phyloP scores from a whole-genome alignment of 257 asterid species.

The Paraleonurus japonicus region DNA sequence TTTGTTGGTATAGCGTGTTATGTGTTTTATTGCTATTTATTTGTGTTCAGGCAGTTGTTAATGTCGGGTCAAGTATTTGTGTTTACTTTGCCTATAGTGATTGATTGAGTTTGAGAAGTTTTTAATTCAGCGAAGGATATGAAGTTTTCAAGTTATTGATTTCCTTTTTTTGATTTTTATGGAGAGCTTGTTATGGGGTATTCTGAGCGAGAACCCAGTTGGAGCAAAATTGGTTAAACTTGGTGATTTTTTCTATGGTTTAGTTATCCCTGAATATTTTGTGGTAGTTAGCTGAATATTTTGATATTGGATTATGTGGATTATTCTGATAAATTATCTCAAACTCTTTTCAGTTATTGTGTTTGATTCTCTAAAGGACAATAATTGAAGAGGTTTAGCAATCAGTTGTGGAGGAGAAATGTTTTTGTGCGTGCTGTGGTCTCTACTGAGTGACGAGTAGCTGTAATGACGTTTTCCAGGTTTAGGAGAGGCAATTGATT shows the following conservation, averaged over 20 bases:
- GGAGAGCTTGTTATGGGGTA: conserved; percentile 16
- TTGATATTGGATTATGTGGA: conserved; percentile 6
- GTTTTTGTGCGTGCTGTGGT: background rate
- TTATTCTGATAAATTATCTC: background rate
- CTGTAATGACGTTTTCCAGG: conserved; percentile 31
- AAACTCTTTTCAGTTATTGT: background rate
- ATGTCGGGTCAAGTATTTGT: background rate
- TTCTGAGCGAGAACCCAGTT: background rate
- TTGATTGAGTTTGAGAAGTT: conserved; percentile 1
- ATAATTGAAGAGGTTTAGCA: conserved; percentile 15
- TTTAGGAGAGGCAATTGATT: conserved; percentile 28
- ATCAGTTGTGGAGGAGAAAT: background rate
- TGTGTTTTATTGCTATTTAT: background rate
- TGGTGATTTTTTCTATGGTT: background rate
- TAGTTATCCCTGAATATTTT: background rate
- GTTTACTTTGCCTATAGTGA: conserved; percentile 8
- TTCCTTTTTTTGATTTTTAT: background rate
- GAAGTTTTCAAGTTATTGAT: conserved; percentile 12
- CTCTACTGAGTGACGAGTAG: conserved; percentile 10
- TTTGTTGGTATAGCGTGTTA: background rate
- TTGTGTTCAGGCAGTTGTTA: background rate
- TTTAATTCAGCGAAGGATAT: conserved; percentile 6
- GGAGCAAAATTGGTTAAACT: background rate
- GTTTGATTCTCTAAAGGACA: background rate
- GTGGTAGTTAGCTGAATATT: conserved; percentile 7